phyloP scores from a whole-genome alignment of 768 basidiomycete species.

The Kwoniella sp. region DNA sequence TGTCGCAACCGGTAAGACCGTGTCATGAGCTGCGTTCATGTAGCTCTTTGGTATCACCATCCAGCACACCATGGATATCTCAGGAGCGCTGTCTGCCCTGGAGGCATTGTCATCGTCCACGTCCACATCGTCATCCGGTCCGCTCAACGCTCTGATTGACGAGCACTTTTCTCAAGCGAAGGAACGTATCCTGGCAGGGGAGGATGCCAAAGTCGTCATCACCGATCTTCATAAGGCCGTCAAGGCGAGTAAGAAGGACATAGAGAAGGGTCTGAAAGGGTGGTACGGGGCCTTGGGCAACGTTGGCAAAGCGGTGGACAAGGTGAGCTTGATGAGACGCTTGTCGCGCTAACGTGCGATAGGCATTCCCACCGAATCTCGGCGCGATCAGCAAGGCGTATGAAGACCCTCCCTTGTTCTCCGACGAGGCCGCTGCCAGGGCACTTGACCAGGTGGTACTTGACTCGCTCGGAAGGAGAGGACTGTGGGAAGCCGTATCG shows the following conservation, averaged over 20 bases:
- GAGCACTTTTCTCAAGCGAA: conserved; percentile 27
- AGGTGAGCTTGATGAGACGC: conserved; percentile 59
- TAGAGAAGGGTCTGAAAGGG: conserved; percentile 85
- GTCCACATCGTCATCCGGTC: conserved; percentile 35
- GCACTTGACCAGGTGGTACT: conserved; percentile 39
- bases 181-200: conserved; percentile 26
- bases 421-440: conserved; percentile 19
- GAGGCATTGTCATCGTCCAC: conserved; percentile 33
- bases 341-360: not conserved
- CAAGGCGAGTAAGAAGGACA: conserved; percentile 71
- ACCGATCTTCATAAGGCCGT: conserved; percentile 52
- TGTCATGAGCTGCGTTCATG: too few relatives aligned
- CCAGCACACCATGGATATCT: conserved; percentile 23
- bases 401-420: conserved; percentile 44
- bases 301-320: conserved; percentile 83
- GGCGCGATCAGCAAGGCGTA: conserved; percentile 34
- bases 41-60: too few relatives aligned
- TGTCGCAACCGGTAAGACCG: too few relatives aligned
- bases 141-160: conserved; percentile 35
- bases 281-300: conserved; percentile 70
- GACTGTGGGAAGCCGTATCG: conserved; percentile 42
- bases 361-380: conserved; percentile 42
- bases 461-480: conserved; percentile 41
- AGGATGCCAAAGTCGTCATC: conserved; percentile 31
- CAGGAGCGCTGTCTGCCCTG: conserved; percentile 31